Percentiles rank a stretch among this genome's conserved stretches.
Conservation (phyloP, 2,329 filamentous ascomycete species). For the Exophiala oligosperma region DNA sequence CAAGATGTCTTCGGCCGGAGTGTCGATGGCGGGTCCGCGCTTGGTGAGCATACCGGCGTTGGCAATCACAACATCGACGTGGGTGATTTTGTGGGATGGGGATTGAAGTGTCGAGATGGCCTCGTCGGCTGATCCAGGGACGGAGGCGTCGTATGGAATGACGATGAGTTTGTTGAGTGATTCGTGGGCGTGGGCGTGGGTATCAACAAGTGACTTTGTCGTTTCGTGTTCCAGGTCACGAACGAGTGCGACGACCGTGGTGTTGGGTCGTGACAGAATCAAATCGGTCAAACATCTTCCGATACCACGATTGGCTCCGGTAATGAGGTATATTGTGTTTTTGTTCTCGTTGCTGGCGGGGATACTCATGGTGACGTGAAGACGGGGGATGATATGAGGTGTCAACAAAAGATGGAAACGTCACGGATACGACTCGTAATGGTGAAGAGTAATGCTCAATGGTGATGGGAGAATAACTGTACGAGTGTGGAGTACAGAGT, state of each 20-base stretch:
- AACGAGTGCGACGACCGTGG: slow-evolving; percentile 28
- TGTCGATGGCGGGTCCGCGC: slow-evolving; percentile 56
- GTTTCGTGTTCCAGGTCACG: slow-evolving; percentile 26
- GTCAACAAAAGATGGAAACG: too few species aligned
- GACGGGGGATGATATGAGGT: too few species aligned
- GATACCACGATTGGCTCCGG: slow-evolving; percentile 38
- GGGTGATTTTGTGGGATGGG: slow-evolving; percentile 37
- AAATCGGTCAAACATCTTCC: slow-evolving; percentile 34
- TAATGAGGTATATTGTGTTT: slow-evolving; percentile 32
- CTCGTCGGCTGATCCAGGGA: slow-evolving; percentile 27
- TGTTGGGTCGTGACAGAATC: slow-evolving; percentile 28
- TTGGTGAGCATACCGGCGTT: slow-evolving; percentile 54
- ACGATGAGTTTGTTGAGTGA: slow-evolving; percentile 16
- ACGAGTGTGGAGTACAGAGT: too few species aligned
- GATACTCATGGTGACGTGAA: too few species aligned
- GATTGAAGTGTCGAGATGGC: slow-evolving; percentile 36
- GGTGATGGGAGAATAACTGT: too few species aligned
- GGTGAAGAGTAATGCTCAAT: too few species aligned
- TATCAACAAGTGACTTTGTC: slow-evolving; percentile 16
- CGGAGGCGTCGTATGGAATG: slow-evolving; percentile 29
- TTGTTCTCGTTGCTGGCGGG: neutral
- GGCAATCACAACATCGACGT: slow-evolving; percentile 54
- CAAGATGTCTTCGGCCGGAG: slow-evolving; percentile 24
- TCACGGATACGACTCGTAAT: too few species aligned
- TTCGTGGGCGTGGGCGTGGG: too few species aligned